phyloP scores from a whole-genome alignment of 2,329 filamentous ascomycete genomes.

The Fusarium nematophilum region DNA sequence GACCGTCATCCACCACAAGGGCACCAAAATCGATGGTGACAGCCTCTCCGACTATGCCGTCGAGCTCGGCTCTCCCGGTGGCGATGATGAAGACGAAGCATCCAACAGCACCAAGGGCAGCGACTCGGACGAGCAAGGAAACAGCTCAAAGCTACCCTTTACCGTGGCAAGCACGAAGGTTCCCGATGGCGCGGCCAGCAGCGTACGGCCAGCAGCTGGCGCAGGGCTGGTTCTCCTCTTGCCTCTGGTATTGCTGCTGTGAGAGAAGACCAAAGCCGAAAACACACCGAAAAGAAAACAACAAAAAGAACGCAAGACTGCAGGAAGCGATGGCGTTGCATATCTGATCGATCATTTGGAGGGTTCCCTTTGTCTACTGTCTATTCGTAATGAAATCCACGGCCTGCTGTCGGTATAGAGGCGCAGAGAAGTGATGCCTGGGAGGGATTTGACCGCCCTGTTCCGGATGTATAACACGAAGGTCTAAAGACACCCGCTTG shows the following conservation, averaged over 20 bases:
- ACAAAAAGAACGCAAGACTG: neutral
- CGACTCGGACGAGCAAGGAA: no score
- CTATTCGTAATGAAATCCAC: constrained; percentile 20
- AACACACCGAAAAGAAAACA: neutral
- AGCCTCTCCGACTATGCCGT: constrained; percentile 14
- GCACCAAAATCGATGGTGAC: constrained; percentile 8
- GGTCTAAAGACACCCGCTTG: constrained; percentile 6
- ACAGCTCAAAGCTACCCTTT: constrained; percentile 20
- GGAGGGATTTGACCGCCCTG: neutral
- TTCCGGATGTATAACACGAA: neutral
- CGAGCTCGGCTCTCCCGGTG: neutral
- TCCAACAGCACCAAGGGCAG: constrained; percentile 10
- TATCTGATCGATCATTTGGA: neutral
- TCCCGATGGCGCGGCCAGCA: constrained; percentile 9
- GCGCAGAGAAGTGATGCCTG: neutral
- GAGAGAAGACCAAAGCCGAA: neutral
- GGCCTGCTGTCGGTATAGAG: neutral
- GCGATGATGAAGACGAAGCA: neutral
- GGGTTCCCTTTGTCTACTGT: constrained; percentile 13
- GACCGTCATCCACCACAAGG: constrained; percentile 30
- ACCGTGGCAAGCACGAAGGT: constrained; percentile 7
- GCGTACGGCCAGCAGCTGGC: constrained; percentile 9
- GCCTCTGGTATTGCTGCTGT: constrained; percentile 30
- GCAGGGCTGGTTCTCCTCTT: constrained; percentile 22
- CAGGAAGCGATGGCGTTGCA: constrained; percentile 31